Evolutionary conservation across 495 filamentous ascomycete genomes (phyloP), one percentile per base, ranked within the genome.

Genomic region (Penicillium egyptiacum): DNA sequence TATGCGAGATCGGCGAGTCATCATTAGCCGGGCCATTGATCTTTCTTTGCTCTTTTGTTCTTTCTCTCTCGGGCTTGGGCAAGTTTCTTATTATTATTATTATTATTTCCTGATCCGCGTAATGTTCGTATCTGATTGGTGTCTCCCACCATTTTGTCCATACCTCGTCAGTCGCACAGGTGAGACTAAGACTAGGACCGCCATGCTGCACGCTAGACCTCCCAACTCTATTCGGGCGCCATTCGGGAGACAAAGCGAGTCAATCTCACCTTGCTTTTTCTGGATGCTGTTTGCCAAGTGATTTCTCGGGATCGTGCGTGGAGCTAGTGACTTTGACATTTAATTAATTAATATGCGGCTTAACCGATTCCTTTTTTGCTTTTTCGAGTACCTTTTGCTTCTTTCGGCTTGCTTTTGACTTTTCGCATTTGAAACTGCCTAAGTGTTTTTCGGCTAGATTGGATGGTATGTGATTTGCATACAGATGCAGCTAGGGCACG

Each of bases 241-340:
- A 46, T 54, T 45, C 52, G 52, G 52, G 30, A 43, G 39, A 45
- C 41, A 54, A 53, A 46, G 52, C 52, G 42, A 54, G 41, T 25
- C 42, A 43, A 55, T 55, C 43, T 39, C 42, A 55, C 30, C 28
- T 55, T 46, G 52, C 52, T 55, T 45, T 55, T 46, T 46, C n/a
- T 47, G 53, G 42, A 55, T 47, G 42, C 52, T 55, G 51, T 28
- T 54, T 30, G 52, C 30, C 16, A 46, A 55, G 20, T 54, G 42
- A 30, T 55, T 37, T 31, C 31, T 28, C 53, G 53, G 53, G 28
- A 55, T 25, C 52, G 14, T 47, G 41, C 53, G 30, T 55, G 53
- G 22, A 39, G 53, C 53, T 55, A 55, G 53, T 47, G 53, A 55
- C 53, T 26, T 46, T 47, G 42, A 20, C 53, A 45, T 55, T 54